A percentile compares a stretch with the other conserved stretches of the same genome.
Evolutionary conservation across 768 basidiomycete genomes (phyloP).

Genomic region (Mycena galericulata): DNA sequence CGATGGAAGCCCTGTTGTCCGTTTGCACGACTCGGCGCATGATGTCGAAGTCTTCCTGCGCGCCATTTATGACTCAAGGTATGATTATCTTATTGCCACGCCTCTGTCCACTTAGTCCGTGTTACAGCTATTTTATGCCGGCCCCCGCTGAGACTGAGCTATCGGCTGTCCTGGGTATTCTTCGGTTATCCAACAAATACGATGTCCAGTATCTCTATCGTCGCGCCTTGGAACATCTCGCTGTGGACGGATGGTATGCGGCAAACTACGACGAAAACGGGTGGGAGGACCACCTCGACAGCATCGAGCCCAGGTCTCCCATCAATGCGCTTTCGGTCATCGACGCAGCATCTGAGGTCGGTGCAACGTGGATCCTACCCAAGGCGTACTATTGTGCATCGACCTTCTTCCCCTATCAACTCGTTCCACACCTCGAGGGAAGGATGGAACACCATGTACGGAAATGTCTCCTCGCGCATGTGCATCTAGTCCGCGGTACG

Average conservation of each 20-base stretch:
- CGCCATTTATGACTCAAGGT: not conserved
- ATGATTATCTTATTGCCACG: not conserved
- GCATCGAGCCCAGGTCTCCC: not conserved
- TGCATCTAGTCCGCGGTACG: not conserved
- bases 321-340: not conserved
- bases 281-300: not conserved
- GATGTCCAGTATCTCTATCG: slow-evolving; percentile 3
- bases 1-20: not conserved
- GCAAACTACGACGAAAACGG: not conserved
- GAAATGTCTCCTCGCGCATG: not conserved
- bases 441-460: not conserved
- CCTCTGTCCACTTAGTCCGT: too few relatives aligned
- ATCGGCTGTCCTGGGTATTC: not conserved
- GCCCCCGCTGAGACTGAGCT: not conserved
- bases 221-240: slow-evolving; percentile 3
- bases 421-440: not conserved
- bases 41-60: not conserved
- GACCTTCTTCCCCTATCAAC: not conserved
- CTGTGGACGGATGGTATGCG: not conserved
- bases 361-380: not conserved
- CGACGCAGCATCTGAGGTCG: not conserved
- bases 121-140: not conserved
- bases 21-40: not conserved
- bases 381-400: not conserved
- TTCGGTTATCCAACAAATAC: slow-evolving; percentile 10